Percentiles rank a stretch among this genome's conserved stretches.
phyloP scores from a whole-genome alignment of 2,329 filamentous ascomycete species.

The Acrocalymma vagum region DNA sequence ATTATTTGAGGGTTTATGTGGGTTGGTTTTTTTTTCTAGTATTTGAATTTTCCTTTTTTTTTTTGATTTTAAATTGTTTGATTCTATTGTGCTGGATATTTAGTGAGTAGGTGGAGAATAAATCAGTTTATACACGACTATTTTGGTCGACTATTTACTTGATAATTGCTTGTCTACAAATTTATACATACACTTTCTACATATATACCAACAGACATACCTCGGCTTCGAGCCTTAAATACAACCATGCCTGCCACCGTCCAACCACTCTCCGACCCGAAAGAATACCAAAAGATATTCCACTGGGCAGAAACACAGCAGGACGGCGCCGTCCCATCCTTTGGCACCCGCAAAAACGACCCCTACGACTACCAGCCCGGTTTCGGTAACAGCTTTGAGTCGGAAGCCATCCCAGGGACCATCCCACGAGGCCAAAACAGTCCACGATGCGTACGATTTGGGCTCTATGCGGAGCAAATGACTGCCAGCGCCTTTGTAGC shows the following conservation, averaged over 20 bases:
- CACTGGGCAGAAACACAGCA: constrained; percentile 69
- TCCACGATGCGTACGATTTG: constrained; percentile 44
- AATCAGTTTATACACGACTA: too few species aligned
- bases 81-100: too few species aligned
- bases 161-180: too few species aligned
- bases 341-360: constrained; percentile 62
- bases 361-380: constrained; percentile 66
- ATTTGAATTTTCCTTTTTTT: too few species aligned
- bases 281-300: constrained; percentile 48
- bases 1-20: too few species aligned
- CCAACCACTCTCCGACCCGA: constrained; percentile 43
- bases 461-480: constrained; percentile 49
- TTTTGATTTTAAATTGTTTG: too few species aligned
- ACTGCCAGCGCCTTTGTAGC: constrained; percentile 45
- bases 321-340: constrained; percentile 63
- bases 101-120: too few species aligned
- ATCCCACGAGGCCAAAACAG: constrained; percentile 58
- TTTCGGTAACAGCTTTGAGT: constrained; percentile 62
- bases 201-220: too few species aligned
- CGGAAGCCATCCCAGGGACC: constrained; percentile 55
- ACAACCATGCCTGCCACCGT: constrained; percentile 33
- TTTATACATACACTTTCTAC: too few species aligned
- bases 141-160: too few species aligned
- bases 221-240: too few species aligned
- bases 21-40: too few species aligned